phyloP scores from a whole-genome alignment of 768 basidiomycete genomes.

The Podaxis sp. region DNA sequence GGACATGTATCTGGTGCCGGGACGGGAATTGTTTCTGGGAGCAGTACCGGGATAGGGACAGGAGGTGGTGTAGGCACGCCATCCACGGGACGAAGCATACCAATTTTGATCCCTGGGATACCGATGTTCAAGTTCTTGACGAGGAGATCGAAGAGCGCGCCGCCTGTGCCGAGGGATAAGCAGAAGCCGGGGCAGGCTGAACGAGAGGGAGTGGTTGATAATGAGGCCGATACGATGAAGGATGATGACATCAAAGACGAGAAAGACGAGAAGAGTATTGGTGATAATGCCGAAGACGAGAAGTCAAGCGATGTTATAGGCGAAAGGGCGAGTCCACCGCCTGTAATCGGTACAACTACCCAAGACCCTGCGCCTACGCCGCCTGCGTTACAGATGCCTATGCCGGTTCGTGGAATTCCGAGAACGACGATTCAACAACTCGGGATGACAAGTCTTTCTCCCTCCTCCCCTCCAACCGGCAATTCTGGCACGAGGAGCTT shows the following conservation, averaged over 20 bases:
- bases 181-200: slow-evolving; percentile 17
- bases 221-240: background rate
- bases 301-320: slow-evolving; percentile 22
- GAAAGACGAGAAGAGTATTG: slow-evolving; percentile 8
- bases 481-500: slow-evolving; percentile 5
- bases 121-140: slow-evolving; percentile 34
- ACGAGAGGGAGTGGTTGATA: background rate
- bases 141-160: slow-evolving; percentile 52
- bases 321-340: background rate
- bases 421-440: background rate
- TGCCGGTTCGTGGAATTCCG: slow-evolving; percentile 10
- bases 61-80: slow-evolving; percentile 4
- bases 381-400: slow-evolving; percentile 9
- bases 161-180: slow-evolving; percentile 49
- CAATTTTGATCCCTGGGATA: slow-evolving; percentile 22
- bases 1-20: background rate
- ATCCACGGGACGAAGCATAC: slow-evolving; percentile 15
- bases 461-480: slow-evolving; percentile 22
- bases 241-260: background rate
- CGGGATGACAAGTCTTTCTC: background rate
- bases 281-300: slow-evolving; percentile 17
- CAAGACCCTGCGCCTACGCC: background rate
- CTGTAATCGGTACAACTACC: background rate
- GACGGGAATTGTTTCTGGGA: background rate
- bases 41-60: too few species aligned